Percentiles rank a stretch among this genome's conserved stretches.
phyloP scores from a whole-genome alignment of 768 basidiomycete species.

The Cystoderma amianthinum region DNA sequence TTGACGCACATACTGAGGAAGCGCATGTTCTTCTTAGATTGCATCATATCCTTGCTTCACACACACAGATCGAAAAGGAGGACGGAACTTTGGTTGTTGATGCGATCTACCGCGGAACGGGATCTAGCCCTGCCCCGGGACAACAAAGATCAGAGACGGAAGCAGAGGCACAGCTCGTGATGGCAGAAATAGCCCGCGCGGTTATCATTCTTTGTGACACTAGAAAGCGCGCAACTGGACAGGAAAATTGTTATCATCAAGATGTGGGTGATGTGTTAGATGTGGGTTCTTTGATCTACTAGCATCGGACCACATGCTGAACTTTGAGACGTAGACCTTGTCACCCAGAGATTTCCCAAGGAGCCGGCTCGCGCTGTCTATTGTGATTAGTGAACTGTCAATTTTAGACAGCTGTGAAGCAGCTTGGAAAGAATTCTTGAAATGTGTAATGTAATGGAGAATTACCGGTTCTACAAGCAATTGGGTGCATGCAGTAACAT shows the following conservation, averaged over 20 bases:
- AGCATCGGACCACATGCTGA: background rate
- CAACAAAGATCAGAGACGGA: too few species aligned
- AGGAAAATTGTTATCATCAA: constrained; percentile 9
- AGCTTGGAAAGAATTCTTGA: constrained; percentile 30
- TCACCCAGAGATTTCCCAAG: constrained; percentile 26
- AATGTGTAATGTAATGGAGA: too few species aligned
- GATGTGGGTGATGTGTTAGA: constrained; percentile 30
- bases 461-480: too few species aligned
- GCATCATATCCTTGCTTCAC: background rate
- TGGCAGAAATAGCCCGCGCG: constrained; percentile 9
- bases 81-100: constrained; percentile 3
- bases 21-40: background rate
- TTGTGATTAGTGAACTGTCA: constrained; percentile 44
- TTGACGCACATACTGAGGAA: background rate
- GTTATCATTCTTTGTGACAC: constrained; percentile 22
- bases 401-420: constrained; percentile 45
- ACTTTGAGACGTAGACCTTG: constrained; percentile 18
- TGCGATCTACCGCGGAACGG: background rate
- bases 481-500: too few species aligned
- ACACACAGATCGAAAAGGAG: constrained; percentile 4
- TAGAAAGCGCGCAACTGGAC: constrained; percentile 21
- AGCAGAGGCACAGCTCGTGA: background rate
- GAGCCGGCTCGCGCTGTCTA: constrained; percentile 35
- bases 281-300: constrained; percentile 18
- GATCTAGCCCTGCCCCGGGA: too few species aligned